phyloP scores from a whole-genome alignment of 306 rosid species.

The Fagus sylvatica region DNA sequence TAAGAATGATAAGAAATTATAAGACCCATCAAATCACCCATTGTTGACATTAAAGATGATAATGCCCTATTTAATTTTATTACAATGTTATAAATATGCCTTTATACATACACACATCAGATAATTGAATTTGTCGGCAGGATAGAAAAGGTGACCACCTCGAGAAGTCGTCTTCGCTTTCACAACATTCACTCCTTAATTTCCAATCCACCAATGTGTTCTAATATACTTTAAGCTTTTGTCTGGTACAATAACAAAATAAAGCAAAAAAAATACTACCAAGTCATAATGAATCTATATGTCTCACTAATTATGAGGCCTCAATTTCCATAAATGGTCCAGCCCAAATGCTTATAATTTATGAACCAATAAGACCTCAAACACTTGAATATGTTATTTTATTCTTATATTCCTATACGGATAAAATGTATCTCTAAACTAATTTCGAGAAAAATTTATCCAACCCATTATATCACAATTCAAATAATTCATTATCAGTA shows the following conservation, averaged over 20 bases:
- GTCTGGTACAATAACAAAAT: background rate
- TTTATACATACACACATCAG: background rate
- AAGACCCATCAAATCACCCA: background rate
- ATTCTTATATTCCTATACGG: too few species aligned
- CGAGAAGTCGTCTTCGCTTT: background rate
- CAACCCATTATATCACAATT: too few species aligned
- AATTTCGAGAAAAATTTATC: too few species aligned
- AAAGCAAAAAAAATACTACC: background rate
- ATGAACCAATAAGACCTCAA: too few species aligned
- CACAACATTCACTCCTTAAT: background rate
- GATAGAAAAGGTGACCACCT: background rate
- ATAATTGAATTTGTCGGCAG: background rate
- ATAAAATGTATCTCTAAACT: too few species aligned
- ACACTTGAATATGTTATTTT: too few species aligned
- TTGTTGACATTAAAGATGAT: background rate
- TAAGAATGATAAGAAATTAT: too few species aligned
- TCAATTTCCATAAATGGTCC: too few species aligned
- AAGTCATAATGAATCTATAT: too few species aligned
- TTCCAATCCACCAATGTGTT: background rate
- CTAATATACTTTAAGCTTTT: background rate
- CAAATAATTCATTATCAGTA: too few species aligned
- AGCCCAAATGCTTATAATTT: too few species aligned
- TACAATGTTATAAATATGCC: background rate
- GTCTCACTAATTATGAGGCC: too few species aligned
- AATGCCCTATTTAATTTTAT: background rate